Conservation (phyloP, 331 rosid species). For the Telfairia occidentalis region DNA sequence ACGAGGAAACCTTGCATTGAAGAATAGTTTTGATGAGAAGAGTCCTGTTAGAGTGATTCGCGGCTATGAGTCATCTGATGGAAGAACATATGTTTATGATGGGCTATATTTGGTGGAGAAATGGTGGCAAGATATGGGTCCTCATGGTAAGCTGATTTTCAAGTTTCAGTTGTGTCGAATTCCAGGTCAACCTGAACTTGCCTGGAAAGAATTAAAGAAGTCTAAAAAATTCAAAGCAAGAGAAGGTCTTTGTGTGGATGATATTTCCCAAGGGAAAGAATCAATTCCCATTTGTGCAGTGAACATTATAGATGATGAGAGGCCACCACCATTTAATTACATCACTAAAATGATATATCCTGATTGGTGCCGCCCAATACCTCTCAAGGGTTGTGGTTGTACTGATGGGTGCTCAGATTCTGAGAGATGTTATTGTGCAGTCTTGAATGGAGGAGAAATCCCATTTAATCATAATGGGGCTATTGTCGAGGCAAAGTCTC, state of each 20-base stretch:
- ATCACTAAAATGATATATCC: slow-evolving; percentile 64
- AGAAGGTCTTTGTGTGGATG: slow-evolving; percentile 52
- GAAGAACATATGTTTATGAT: slow-evolving; percentile 67
- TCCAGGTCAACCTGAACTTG: slow-evolving; percentile 75
- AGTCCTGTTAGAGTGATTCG: slow-evolving; percentile 83
- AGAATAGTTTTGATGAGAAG: slow-evolving; percentile 48
- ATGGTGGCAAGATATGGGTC: slow-evolving; percentile 65
- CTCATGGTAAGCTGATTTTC: slow-evolving; percentile 71
- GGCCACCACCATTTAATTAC: slow-evolving; percentile 63
- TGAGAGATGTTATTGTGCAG: slow-evolving; percentile 56
- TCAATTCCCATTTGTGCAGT: slow-evolving; percentile 52
- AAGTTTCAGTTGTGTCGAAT: slow-evolving; percentile 57
- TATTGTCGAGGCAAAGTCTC: slow-evolving; percentile 71
- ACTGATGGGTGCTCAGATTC: slow-evolving; percentile 61
- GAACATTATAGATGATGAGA: slow-evolving; percentile 65
- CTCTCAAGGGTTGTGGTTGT: slow-evolving; percentile 60
- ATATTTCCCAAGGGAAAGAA: slow-evolving; percentile 76
- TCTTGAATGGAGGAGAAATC: slow-evolving; percentile 70
- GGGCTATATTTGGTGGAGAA: slow-evolving; percentile 59
- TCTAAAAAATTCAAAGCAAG: slow-evolving; percentile 51
- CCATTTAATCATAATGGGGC: slow-evolving; percentile 71
- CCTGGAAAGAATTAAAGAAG: slow-evolving; percentile 66
- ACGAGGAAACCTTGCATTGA: slow-evolving; percentile 85
- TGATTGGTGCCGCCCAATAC: slow-evolving; percentile 38
- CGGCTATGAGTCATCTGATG: slow-evolving; percentile 54